phyloP scores from a whole-genome alignment of 768 basidiomycete species.

The Imleria badia region DNA sequence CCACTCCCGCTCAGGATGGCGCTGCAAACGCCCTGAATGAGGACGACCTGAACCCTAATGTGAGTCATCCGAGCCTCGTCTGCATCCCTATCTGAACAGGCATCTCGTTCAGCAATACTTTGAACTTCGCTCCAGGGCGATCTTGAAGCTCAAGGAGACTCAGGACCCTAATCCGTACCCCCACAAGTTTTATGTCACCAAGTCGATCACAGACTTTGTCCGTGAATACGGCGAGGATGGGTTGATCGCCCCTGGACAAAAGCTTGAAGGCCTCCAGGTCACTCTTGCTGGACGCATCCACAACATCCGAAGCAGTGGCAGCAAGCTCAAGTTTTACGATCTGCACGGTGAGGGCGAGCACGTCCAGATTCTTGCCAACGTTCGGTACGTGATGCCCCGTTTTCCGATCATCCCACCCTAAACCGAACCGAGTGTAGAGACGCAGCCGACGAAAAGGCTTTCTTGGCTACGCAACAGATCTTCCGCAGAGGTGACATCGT shows the following conservation, averaged over 20 bases:
- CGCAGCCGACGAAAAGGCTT: slow-evolving; percentile 59
- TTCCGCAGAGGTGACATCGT: slow-evolving; percentile 97
- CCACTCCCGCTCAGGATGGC: slow-evolving; percentile 36
- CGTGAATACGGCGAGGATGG: slow-evolving; percentile 70
- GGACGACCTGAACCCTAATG: slow-evolving; percentile 89
- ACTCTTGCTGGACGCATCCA: slow-evolving; percentile 89
- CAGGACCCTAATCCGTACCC: slow-evolving; percentile 94
- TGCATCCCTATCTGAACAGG: not conserved
- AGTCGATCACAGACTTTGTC: slow-evolving; percentile 74
- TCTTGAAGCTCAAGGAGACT: slow-evolving; percentile 80
- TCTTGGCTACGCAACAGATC: slow-evolving; percentile 71
- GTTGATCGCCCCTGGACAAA: slow-evolving; percentile 63
- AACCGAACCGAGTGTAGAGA: slow-evolving; percentile 45
- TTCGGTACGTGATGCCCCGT: slow-evolving; percentile 50
- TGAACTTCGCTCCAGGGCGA: slow-evolving; percentile 86
- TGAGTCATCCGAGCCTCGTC: slow-evolving; percentile 41
- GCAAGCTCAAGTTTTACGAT: slow-evolving; percentile 93
- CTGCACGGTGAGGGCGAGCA: slow-evolving; percentile 88
- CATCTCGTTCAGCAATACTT: slow-evolving; percentile 80
- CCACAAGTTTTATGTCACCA: slow-evolving; percentile 94
- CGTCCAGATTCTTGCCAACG: slow-evolving; percentile 94
- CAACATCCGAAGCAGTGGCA: slow-evolving; percentile 78
- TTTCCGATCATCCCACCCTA: not conserved
- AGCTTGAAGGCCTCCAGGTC: slow-evolving; percentile 57
- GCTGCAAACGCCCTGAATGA: slow-evolving; percentile 52